Conservation (phyloP, 345 rosid species). For the Eucalyptus pauciflora region DNA sequence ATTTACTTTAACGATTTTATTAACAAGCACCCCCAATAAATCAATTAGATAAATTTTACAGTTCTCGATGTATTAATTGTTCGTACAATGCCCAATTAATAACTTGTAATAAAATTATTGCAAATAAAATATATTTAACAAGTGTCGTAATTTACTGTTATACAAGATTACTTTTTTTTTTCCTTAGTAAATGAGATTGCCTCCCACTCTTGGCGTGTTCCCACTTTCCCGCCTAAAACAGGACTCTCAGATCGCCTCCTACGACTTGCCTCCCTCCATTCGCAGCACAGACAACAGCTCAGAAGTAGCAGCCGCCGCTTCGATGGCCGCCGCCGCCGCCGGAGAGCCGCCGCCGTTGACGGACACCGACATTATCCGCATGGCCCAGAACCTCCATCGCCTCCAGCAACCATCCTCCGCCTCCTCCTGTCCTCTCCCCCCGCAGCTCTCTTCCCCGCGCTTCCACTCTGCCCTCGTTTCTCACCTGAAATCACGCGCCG, state of each 20-base stretch:
- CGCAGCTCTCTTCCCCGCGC: not conserved
- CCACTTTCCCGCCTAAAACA: not conserved
- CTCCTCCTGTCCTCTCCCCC: slow-evolving; percentile 35
- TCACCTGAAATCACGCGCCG: slow-evolving; percentile 40
- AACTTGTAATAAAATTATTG: not conserved
- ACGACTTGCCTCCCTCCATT: not conserved
- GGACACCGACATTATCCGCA: slow-evolving; percentile 41
- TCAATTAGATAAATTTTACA: not conserved
- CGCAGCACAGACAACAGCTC: not conserved
- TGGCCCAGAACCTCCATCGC: slow-evolving; percentile 29
- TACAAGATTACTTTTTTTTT: not conserved
- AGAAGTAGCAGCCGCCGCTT: not conserved
- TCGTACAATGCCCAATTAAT: not conserved
- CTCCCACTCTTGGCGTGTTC: not conserved
- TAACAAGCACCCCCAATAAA: not conserved
- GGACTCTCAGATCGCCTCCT: not conserved
- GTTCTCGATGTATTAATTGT: not conserved
- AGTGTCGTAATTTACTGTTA: not conserved
- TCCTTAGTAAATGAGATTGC: not conserved
- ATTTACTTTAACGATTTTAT: not conserved
- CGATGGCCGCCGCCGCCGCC: slow-evolving; percentile 7
- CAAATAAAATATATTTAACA: not conserved
- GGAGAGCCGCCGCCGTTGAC: slow-evolving; percentile 13
- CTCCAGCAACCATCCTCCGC: slow-evolving; percentile 13
- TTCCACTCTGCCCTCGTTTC: not conserved